A percentile compares a stretch with the other conserved stretches of the same genome.
Conservation (phyloP, 257 asterid genomes). For the Solanum rostratum region DNA sequence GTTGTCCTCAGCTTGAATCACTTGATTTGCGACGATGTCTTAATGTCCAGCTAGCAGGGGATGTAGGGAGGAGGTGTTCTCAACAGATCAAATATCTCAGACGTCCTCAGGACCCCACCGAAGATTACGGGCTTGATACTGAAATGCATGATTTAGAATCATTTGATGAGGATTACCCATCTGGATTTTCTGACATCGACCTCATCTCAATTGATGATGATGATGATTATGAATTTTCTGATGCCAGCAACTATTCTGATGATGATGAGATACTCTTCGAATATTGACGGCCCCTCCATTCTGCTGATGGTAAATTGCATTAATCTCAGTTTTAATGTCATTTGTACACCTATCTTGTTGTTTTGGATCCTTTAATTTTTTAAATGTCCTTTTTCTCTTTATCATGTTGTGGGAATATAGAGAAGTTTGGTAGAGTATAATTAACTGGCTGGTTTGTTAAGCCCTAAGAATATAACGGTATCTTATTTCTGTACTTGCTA, state of each 20-base stretch:
- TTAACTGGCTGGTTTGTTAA: not conserved
- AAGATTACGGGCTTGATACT: conserved; percentile 3
- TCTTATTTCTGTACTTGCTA: not conserved
- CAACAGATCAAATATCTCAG: conserved; percentile 20
- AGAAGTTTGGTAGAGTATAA: not conserved
- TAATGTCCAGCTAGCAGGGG: conserved; percentile 16
- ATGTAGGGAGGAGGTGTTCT: conserved; percentile 22
- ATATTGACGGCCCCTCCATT: not conserved
- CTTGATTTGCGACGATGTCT: conserved; percentile 35
- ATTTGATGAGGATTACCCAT: conserved; percentile 1
- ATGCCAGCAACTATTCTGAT: not conserved
- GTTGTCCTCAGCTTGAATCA: conserved; percentile 40
- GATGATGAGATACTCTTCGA: not conserved
- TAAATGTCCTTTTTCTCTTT: not conserved
- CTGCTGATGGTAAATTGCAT: not conserved
- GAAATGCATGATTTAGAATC: not conserved
- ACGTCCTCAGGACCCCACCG: conserved; percentile 15
- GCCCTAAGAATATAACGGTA: not conserved
- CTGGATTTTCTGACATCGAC: conserved; percentile 4
- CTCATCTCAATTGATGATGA: conserved; percentile 1
- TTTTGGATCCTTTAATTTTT: not conserved
- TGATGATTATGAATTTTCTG: conserved; percentile 9
- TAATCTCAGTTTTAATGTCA: not conserved
- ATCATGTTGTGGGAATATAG: not conserved
- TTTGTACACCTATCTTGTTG: not conserved